phyloP scores from a whole-genome alignment of 352 stramenopile species.

The Pythium insidiosum region DNA sequence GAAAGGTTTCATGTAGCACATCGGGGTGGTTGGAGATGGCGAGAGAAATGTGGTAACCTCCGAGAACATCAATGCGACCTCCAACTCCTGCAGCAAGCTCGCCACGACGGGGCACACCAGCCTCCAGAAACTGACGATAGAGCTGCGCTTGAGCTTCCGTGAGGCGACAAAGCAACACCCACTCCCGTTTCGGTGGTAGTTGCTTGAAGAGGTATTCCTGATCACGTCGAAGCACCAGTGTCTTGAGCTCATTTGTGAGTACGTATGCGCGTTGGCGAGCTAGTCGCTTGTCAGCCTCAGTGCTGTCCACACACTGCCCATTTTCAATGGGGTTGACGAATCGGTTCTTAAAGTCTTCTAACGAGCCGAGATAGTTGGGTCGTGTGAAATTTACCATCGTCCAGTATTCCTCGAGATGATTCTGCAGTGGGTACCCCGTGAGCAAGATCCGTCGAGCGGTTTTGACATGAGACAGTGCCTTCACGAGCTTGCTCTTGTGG shows the following conservation, averaged over 20 bases:
- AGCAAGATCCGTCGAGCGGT: constrained; percentile 89
- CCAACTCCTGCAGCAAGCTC: constrained; percentile 15
- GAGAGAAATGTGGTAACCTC: constrained; percentile 81
- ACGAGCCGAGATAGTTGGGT: constrained; percentile 65
- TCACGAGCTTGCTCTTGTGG: constrained; percentile 87
- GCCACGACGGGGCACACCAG: constrained; percentile 46
- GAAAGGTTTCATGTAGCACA: constrained; percentile 62
- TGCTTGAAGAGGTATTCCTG: constrained; percentile 80
- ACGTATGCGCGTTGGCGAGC: constrained; percentile 72
- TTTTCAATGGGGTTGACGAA: constrained; percentile 89
- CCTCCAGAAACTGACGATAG: constrained; percentile 64
- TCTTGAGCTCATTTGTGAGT: constrained; percentile 73
- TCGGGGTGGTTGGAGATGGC: constrained; percentile 87
- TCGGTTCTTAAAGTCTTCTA: constrained; percentile 86
- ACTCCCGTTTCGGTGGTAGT: constrained; percentile 85
- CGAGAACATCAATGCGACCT: constrained; percentile 63
- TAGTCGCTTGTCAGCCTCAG: constrained; percentile 50
- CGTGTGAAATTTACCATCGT: constrained; percentile 89
- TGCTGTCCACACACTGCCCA: constrained; percentile 75
- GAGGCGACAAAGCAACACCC: constrained; percentile 79
- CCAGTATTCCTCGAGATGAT: constrained; percentile 93
- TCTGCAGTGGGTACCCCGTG: constrained; percentile 94
- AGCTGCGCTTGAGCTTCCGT: constrained; percentile 61
- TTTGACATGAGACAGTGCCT: constrained; percentile 70
- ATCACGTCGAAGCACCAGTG: constrained; percentile 79